Base-by-base conservation (phyloP, 1,139 yeast species). In the Kurtzmaniella quercitrusa region DNA sequence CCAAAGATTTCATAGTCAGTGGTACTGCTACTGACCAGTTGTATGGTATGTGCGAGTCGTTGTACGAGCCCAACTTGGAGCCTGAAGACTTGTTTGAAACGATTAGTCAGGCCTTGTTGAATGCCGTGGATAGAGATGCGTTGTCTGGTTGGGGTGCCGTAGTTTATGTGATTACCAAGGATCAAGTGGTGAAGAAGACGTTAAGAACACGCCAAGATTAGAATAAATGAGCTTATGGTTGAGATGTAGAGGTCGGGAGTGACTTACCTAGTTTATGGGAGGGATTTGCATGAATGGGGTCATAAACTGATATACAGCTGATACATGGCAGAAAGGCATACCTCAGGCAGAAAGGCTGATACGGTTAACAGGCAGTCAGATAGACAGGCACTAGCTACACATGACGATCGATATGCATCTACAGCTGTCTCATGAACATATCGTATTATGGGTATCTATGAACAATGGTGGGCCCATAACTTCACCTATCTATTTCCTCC, bases 121-220 rank as follows among this genome's bases (percentile, higher is more conserved):
- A 87, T 63, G 98, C 97, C 18, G 95, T 87, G 38, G 99, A 94
- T 65, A 85, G 99, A 74, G 98, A 94, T 68, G 96, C 98, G 6
- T 75, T 94, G 51, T 84, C 95, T 42, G 98, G 98, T 50, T 93
- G 98, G 97, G 99, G 99, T 58, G 97, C 96, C 14, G 87, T 88
- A 29, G 98, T 94, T 34, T 91, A 93, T 65, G 72, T 94, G 48
- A 81, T 94, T 46, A 89, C 96, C 44, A 91, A 91, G 70, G 98
- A 93, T 63, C 86, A 88, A 65, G 95, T 93, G 46, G 78, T 82
- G 44, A 90, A 84, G 70, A 81, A 95, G 62, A 82, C 86, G 57
- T 79, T 94, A 67, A 90, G 85, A 73, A 90, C 96, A 46, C 83
- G 98, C 67, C 98, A 91, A 73, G 98, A 93, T 77, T 73, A 62